Base-by-base conservation (phyloP, 805 yeast species). In the Kazachstania kunashirensis region DNA sequence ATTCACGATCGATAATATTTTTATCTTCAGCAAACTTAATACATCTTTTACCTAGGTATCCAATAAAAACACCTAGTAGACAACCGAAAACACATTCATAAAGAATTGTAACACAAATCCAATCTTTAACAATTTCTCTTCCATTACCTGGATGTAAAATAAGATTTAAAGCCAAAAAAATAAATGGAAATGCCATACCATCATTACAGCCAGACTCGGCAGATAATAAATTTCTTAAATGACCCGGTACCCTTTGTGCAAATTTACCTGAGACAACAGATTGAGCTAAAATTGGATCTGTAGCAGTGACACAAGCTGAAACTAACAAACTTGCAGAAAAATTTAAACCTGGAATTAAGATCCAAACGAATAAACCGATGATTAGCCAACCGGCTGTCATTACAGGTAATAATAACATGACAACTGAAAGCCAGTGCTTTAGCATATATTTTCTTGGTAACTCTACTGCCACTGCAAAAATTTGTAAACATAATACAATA, bases 161-260 rank as follows among this genome's bases (percentile, higher is more conserved):
- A 32, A 85, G 54, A 52, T 79, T 72, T 43, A 84, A 62, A 2
- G 92, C 76, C 29, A 88, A 53, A 58, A 61, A 69, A 68, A 84
- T 82, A 53, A 86, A 86, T 0, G 96, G 96, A 53, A 84, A 86
- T 0, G 96, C 96, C 92, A 86, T 80, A 30, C 96, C 96, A 53
- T 86, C 96, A 58, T 86, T 86, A 55, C 95, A 86, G 57, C 95
- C 95, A 3, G 61, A 56, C 49, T 84, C 94, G 0, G 95, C 94
- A 21, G 88, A 74, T 18, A 88, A 64, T 32, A 86, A 61, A 52
- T 85, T 82, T 48, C 94, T 69, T 61, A 86, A 67, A 60, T 86
- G 96, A n/a, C 94, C 95, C 1, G 95, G 94, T 13, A 86, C 94
- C 38, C 95, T 72, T 51, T 74, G 75, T 11, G 95, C 95, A 56